A percentile compares a stretch with the other conserved stretches of the same genome.
Evolutionary conservation across 306 rosid genomes (phyloP).

Genomic region (Acacia melanoxylon): DNA sequence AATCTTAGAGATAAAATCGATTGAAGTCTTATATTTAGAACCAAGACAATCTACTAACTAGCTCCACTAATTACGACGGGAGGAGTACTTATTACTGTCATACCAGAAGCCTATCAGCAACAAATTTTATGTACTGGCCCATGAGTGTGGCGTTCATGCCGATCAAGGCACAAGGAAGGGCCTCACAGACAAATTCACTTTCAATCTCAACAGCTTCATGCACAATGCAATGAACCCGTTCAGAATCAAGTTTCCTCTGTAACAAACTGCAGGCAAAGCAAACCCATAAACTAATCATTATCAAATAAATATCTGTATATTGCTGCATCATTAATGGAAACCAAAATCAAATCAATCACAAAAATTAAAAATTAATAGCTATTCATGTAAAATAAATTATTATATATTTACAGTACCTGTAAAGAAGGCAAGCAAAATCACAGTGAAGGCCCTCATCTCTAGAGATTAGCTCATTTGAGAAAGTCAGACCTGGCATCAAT

Average conservation of each 20-base stretch:
- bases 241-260: conserved; percentile 49
- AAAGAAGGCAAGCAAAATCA: conserved; percentile 92
- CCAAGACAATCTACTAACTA: too few species aligned
- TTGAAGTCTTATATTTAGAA: too few species aligned
- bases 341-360: conserved; percentile 12
- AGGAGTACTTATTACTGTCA: conserved; percentile 8
- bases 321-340: not conserved
- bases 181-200: conserved; percentile 77
- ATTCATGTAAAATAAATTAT: not conserved
- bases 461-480: conserved; percentile 90
- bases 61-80: too few species aligned
- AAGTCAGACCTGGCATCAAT: conserved; percentile 86
- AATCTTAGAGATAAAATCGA: too few species aligned
- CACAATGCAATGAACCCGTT: conserved; percentile 53
- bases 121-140: conserved; percentile 91
- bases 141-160: conserved; percentile 91
- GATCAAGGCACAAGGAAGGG: conserved; percentile 88
- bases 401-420: conserved; percentile 50
- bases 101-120: conserved; percentile 92
- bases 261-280: conserved; percentile 56
- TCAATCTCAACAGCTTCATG: conserved; percentile 81
- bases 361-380: not conserved
- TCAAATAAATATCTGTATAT: not conserved
- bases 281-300: not conserved
- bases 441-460: conserved; percentile 98